Conservation (phyloP, 768 basidiomycete genomes). For the Mycena capillaripes region DNA sequence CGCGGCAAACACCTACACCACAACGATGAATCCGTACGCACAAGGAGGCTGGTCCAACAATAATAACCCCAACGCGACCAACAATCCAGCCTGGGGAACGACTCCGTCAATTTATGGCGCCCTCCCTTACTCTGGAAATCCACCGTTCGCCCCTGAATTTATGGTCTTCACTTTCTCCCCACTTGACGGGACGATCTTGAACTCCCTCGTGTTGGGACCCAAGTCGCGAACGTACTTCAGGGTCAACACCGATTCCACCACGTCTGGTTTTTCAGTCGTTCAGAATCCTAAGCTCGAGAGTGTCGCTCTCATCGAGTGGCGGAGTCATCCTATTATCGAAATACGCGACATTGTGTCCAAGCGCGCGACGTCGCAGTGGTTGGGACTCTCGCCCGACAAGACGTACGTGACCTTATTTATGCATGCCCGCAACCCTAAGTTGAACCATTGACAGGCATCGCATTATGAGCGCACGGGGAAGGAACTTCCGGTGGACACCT, state of each 20-base stretch:
- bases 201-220: conserved; percentile 54
- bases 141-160: conserved; percentile 42
- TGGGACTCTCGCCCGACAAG: conserved; percentile 51
- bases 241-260: conserved; percentile 49
- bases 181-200: conserved; percentile 52
- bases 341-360: conserved; percentile 47
- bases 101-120: conserved; percentile 14
- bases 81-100: neutral
- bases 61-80: conserved; percentile 12
- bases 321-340: conserved; percentile 47
- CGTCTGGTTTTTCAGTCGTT: conserved; percentile 50
- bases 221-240: conserved; percentile 53
- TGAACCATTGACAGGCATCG: conserved; percentile 7
- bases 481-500: conserved; percentile 25
- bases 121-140: conserved; percentile 8
- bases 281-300: conserved; percentile 49
- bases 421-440: neutral
- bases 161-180: conserved; percentile 53
- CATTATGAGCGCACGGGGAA: conserved; percentile 18
- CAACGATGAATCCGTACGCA: conserved; percentile 30
- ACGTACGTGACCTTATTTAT: conserved; percentile 39
- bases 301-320: conserved; percentile 56
- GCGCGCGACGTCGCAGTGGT: conserved; percentile 51
- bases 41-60: conserved; percentile 30
- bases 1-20: neutral